phyloP scores from a whole-genome alignment of 345 rosid genomes.

The Litchi chinensis region DNA sequence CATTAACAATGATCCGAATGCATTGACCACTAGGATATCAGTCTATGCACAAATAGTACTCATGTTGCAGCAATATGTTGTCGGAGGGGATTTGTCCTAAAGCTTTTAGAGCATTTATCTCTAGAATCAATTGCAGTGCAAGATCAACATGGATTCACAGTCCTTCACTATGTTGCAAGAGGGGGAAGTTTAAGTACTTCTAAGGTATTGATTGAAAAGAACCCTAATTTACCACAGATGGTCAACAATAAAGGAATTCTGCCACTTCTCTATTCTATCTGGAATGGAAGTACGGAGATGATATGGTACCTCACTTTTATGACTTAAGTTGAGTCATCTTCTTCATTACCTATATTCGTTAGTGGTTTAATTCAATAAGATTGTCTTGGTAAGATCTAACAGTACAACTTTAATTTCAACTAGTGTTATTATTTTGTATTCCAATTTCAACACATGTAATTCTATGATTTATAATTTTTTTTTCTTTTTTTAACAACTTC shows the following conservation, averaged over 20 bases:
- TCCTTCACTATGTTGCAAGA: neutral
- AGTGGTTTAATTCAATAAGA: neutral
- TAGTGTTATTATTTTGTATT: too few relatives aligned
- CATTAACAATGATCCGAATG: neutral
- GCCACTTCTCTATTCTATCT: neutral
- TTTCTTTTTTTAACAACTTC: too few relatives aligned
- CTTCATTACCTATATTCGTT: neutral
- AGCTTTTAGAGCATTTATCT: neutral
- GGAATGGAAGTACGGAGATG: neutral
- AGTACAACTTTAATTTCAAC: too few relatives aligned
- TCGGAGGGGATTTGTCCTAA: neutral
- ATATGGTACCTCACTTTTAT: neutral
- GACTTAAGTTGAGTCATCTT: too few relatives aligned
- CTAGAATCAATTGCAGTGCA: neutral
- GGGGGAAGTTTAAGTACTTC: neutral
- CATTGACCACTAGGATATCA: neutral
- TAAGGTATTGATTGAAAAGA: neutral
- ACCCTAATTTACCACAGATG: neutral
- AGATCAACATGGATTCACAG: neutral
- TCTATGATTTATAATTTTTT: too few relatives aligned
- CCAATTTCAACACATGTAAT: too few relatives aligned
- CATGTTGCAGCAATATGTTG: neutral
- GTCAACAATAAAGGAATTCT: neutral
- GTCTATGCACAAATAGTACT: neutral
- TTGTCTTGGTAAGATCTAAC: neutral